phyloP scores from a whole-genome alignment of 148 eudicot genomes.

The Heliosperma pusillum region DNA sequence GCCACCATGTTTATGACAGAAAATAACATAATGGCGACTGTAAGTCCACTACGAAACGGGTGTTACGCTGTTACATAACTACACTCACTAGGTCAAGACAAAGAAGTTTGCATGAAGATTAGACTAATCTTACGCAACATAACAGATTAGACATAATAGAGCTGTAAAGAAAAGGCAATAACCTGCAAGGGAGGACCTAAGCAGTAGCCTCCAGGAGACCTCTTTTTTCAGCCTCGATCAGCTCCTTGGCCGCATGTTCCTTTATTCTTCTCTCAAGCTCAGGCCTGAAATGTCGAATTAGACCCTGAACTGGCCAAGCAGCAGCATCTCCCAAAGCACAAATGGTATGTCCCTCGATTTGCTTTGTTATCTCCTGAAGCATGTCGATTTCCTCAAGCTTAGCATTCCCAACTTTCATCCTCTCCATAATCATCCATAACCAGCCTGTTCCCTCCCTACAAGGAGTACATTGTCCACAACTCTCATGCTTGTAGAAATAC shows the following conservation, averaged over 20 bases:
- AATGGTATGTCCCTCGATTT: conserved; percentile 93
- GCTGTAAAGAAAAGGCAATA: conserved; percentile 8
- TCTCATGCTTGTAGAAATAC: conserved; percentile 91
- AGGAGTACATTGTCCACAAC: conserved; percentile 94
- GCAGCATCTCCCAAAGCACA: conserved; percentile 98
- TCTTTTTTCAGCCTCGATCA: conserved; percentile 54
- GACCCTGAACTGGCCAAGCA: conserved; percentile 99
- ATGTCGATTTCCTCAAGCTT: conserved; percentile 92
- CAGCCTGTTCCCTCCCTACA: conserved; percentile 93
- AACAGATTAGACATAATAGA: background rate
- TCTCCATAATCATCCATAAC: conserved; percentile 89
- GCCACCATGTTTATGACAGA: too few relatives aligned
- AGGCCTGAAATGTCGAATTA: conserved; percentile 88
- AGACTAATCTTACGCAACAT: background rate
- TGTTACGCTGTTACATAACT: too few relatives aligned
- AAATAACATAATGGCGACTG: too few relatives aligned
- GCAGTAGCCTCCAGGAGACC: conserved; percentile 69
- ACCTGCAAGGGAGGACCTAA: conserved; percentile 47
- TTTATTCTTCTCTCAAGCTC: conserved; percentile 88
- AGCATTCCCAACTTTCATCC: conserved; percentile 85
- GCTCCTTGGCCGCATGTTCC: conserved; percentile 79
- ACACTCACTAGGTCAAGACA: background rate
- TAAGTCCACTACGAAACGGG: too few relatives aligned
- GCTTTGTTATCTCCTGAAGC: conserved; percentile 96
- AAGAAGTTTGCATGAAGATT: background rate